Evolutionary conservation across 2,329 filamentous ascomycete species (phyloP).

Genomic region (Diplodia sapinea): DNA sequence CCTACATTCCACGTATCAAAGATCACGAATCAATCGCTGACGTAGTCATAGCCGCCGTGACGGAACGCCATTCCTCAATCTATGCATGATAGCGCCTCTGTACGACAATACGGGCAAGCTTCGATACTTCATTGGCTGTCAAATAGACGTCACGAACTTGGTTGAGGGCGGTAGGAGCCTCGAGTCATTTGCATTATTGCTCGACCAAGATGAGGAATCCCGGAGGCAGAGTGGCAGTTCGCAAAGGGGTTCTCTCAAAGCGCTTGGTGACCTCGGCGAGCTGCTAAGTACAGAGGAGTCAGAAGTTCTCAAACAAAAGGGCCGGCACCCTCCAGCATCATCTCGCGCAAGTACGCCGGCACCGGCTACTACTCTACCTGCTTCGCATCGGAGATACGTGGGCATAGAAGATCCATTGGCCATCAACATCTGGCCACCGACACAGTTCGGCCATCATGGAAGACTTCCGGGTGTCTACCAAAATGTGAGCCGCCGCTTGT

Average conservation of each 20-base stretch:
- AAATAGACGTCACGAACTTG: constrained; percentile 71
- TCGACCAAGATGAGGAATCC: constrained; percentile 37
- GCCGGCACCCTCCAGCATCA: constrained; percentile 63
- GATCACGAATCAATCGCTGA: not conserved
- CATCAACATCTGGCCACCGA: constrained; percentile 39
- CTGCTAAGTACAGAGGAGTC: constrained; percentile 46
- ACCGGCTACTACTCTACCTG: constrained; percentile 56
- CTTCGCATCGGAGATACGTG: constrained; percentile 35
- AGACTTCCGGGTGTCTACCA: constrained; percentile 61
- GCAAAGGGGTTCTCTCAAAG: constrained; percentile 36
- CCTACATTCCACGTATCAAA: too few relatives aligned
- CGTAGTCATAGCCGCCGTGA: constrained; percentile 61
- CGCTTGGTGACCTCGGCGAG: constrained; percentile 38
- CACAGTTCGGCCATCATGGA: constrained; percentile 43
- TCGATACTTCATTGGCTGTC: constrained; percentile 72
- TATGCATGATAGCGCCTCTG: constrained; percentile 72
- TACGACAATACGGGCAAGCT: constrained; percentile 68
- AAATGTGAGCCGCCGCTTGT: constrained; percentile 52
- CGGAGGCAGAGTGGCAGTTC: constrained; percentile 24
- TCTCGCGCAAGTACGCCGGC: constrained; percentile 57
- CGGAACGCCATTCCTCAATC: constrained; percentile 73
- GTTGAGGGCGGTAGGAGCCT: constrained; percentile 70
- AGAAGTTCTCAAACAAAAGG: constrained; percentile 63
- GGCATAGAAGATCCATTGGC: constrained; percentile 47
- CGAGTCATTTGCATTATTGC: constrained; percentile 62